phyloP scores from a whole-genome alignment of 352 stramenopile species.

The Porosira glacialis region DNA sequence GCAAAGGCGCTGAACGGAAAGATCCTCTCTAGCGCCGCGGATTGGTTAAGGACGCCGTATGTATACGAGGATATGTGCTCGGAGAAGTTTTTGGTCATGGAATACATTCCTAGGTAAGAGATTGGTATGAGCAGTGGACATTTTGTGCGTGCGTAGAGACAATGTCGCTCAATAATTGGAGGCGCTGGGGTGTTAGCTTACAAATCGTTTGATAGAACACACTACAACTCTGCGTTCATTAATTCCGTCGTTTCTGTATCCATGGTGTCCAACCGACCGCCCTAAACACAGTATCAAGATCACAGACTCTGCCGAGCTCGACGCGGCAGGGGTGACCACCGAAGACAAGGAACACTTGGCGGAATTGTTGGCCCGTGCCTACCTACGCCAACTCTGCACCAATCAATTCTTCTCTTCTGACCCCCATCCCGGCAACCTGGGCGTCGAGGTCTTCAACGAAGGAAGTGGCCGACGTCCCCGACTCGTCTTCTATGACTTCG shows the following conservation, averaged over 20 bases:
- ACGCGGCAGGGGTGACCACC: slow-evolving; percentile 80
- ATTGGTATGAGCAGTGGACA: no score
- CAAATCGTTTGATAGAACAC: no score
- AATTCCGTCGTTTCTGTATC: no score
- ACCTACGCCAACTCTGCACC: slow-evolving; percentile 92
- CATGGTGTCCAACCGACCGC: no score
- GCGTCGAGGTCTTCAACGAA: slow-evolving; percentile 67
- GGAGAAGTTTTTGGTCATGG: slow-evolving; percentile 91
- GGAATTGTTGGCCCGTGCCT: slow-evolving; percentile 86
- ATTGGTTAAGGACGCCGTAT: slow-evolving; percentile 81
- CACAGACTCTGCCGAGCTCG: slow-evolving; percentile 84
- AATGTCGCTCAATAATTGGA: no score
- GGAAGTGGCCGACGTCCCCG: slow-evolving; percentile 51
- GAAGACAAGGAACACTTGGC: slow-evolving; percentile 85
- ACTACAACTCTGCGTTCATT: no score
- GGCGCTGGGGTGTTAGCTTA: no score
- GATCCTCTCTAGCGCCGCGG: slow-evolving; percentile 61
- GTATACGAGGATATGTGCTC: slow-evolving; percentile 84
- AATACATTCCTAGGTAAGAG: slow-evolving; percentile 85
- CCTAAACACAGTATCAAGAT: slow-evolving; percentile 86
- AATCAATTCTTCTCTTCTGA: slow-evolving; percentile 96
- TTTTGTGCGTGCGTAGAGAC: no score
- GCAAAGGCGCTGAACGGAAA: slow-evolving; percentile 55
- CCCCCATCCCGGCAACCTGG: slow-evolving; percentile 85
- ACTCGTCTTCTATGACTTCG: slow-evolving; percentile 87